Evolutionary conservation across 2,329 filamentous ascomycete genomes (phyloP).

Genomic region (Dothistroma pini): DNA sequence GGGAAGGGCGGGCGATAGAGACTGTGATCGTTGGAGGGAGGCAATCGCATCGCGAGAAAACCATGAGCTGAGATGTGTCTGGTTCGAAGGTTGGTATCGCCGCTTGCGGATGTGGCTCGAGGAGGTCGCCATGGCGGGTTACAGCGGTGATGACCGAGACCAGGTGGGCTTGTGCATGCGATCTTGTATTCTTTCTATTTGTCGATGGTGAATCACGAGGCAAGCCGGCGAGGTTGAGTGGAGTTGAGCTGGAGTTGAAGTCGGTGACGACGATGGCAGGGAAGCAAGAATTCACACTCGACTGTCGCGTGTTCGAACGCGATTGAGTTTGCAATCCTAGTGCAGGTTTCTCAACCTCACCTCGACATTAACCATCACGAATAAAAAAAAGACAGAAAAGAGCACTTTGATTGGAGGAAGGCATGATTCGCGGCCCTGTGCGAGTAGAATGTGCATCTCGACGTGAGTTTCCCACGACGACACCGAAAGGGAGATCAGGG

Average conservation of each 20-base stretch:
- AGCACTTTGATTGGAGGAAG: neutral
- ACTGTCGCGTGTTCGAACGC: neutral
- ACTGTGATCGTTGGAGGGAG: slow-evolving; percentile 3
- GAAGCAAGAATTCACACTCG: neutral
- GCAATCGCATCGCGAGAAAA: slow-evolving; percentile 32
- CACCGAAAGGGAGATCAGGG: too few relatives aligned
- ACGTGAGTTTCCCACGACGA: neutral
- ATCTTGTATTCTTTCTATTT: neutral
- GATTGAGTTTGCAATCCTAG: neutral
- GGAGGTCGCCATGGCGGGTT: slow-evolving; percentile 8
- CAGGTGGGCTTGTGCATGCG: too few relatives aligned
- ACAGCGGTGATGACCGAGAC: too few relatives aligned
- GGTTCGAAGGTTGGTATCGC: slow-evolving; percentile 41
- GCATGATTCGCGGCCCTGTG: neutral
- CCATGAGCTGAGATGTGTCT: slow-evolving; percentile 40
- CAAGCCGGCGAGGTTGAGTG: neutral
- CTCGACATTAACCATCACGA: neutral
- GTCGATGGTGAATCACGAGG: neutral
- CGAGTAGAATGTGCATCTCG: neutral
- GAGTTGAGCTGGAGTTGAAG: neutral
- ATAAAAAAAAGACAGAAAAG: neutral
- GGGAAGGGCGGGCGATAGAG: slow-evolving; percentile 48
- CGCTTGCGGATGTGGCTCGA: slow-evolving; percentile 38
- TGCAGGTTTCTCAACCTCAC: neutral
- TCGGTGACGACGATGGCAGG: slow-evolving; percentile 1